Conservation (phyloP, 1,284 basidiomycete species). For the Malassezia yamatoensis region DNA sequence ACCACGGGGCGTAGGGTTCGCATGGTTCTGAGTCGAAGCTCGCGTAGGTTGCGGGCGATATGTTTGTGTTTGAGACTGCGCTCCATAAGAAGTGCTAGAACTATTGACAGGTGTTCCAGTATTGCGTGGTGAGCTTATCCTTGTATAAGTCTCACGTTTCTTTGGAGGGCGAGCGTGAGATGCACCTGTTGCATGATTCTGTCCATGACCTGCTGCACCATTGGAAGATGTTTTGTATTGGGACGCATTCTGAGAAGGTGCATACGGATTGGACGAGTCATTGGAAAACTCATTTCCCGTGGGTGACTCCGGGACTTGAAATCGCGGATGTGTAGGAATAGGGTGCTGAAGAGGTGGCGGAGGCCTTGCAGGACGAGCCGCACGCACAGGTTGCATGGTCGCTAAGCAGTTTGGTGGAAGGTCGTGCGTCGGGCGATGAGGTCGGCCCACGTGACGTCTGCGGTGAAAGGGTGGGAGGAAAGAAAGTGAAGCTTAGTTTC, state of each 20-base stretch:
- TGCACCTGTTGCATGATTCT: not conserved
- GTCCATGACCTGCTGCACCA: not conserved
- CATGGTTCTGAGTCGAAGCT: not conserved
- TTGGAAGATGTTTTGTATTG: not conserved
- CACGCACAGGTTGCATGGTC: slow-evolving; percentile 23
- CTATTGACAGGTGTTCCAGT: not conserved
- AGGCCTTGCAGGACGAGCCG: slow-evolving; percentile 22
- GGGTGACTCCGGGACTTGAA: slow-evolving; percentile 32
- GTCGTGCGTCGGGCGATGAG: not conserved
- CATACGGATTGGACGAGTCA: not conserved
- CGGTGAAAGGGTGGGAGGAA: too few species aligned
- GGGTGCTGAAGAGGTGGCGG: slow-evolving; percentile 44
- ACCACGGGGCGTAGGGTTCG: not conserved
- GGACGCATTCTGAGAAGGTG: not conserved
- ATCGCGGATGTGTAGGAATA: slow-evolving; percentile 38
- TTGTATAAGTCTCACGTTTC: slow-evolving; percentile 6
- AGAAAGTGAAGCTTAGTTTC: not conserved
- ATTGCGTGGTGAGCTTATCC: slow-evolving; percentile 14
- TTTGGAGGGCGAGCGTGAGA: slow-evolving; percentile 6
- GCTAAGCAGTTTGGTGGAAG: not conserved
- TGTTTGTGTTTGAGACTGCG: not conserved
- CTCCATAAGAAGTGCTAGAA: not conserved
- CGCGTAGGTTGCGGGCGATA: not conserved
- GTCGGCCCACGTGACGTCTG: not conserved
- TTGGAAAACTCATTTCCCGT: slow-evolving; percentile 22